A percentile compares a stretch with the other conserved stretches of the same genome.
Conservation (phyloP, 257 asterid species). For the Haberlea rhodopensis region DNA sequence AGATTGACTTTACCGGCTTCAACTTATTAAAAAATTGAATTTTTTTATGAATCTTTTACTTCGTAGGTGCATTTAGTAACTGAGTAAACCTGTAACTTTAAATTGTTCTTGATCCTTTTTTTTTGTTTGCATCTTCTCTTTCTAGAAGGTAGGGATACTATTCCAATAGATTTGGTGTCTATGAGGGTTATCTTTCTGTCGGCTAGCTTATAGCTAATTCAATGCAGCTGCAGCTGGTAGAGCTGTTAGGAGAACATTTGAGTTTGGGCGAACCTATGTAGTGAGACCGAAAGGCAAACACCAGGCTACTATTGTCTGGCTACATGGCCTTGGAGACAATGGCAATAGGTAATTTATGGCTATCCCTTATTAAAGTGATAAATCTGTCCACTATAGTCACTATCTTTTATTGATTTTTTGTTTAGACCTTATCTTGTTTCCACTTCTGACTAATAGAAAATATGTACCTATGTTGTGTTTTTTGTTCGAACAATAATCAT, state of each 20-base stretch:
- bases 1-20: no score
- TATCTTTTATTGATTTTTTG: background rate
- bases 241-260: conserved; percentile 53
- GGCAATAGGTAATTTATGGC: conserved; percentile 57
- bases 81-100: background rate
- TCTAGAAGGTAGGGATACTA: background rate
- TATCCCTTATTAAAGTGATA: background rate
- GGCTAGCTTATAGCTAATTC: conserved; percentile 19
- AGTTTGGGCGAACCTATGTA: conserved; percentile 74
- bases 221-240: conserved; percentile 57
- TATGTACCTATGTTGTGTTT: background rate
- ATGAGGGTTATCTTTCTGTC: conserved; percentile 1
- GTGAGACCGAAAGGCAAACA: conserved; percentile 82
- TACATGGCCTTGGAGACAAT: conserved; percentile 89
- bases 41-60: background rate
- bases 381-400: background rate
- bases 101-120: background rate
- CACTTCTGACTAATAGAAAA: background rate
- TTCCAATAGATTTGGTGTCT: background rate
- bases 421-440: background rate
- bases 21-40: no score
- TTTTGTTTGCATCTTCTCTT: background rate
- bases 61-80: background rate
- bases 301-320: conserved; percentile 84
- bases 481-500: conserved; percentile 3